Conservation (phyloP, 177 flowering plant species). For the Vitis hybrid region DNA sequence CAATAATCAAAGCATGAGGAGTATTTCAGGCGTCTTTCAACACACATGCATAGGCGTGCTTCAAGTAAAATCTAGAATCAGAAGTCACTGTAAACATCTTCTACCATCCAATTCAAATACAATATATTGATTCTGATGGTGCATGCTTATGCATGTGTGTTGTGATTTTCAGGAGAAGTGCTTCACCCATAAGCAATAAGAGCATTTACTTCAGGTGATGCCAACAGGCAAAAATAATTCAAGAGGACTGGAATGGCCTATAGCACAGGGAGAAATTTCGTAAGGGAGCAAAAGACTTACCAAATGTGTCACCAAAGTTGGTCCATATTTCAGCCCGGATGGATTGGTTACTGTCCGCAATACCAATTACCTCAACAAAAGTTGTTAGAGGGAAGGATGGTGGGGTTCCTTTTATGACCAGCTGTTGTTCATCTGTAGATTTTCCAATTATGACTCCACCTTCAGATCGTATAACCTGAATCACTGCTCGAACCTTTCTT, state of each 20-base stretch:
- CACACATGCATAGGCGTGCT: too few species aligned
- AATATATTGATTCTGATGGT: too few species aligned
- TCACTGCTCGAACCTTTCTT: constrained; percentile 68
- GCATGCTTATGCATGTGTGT: too few species aligned
- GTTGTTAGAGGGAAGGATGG: constrained; percentile 44
- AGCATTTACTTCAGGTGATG: too few species aligned
- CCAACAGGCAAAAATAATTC: neutral
- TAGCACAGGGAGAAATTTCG: neutral
- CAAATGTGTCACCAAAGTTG: constrained; percentile 73
- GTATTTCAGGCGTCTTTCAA: too few species aligned
- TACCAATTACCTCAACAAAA: constrained; percentile 86
- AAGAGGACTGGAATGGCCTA: neutral
- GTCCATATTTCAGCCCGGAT: constrained; percentile 79
- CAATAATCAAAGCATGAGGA: too few species aligned
- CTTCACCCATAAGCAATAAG: too few species aligned
- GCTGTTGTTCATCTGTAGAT: constrained; percentile 73
- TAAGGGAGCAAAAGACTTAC: constrained; percentile 31
- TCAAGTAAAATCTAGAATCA: too few species aligned
- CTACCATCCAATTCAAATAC: too few species aligned
- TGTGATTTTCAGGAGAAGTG: too few species aligned
- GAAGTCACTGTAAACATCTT: too few species aligned
- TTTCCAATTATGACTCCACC: constrained; percentile 58
- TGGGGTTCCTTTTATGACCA: constrained; percentile 54
- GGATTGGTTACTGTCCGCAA: constrained; percentile 72
- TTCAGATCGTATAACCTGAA: constrained; percentile 65